Conservation (phyloP, 176 grass and related monocot genomes). For the Bromus sterilis region DNA sequence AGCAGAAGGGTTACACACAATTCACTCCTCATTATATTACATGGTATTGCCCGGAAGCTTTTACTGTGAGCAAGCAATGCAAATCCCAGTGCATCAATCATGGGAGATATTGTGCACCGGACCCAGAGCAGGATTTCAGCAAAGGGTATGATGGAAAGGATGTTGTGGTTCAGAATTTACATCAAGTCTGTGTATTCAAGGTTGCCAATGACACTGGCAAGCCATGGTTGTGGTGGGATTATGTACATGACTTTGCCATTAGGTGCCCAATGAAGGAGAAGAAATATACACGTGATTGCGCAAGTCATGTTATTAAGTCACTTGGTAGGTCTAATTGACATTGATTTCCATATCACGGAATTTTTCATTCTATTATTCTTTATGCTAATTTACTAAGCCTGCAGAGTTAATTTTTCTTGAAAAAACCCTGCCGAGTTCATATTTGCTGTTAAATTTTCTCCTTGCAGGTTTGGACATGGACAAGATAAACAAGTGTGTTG, state of each 20-base stretch:
- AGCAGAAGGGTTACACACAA: constrained; percentile 79
- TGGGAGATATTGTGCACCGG: constrained; percentile 86
- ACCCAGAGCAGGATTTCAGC: constrained; percentile 90
- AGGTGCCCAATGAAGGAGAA: constrained; percentile 93
- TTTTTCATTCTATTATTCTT: constrained; percentile 6
- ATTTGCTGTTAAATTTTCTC: neutral
- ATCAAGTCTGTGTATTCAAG: constrained; percentile 76
- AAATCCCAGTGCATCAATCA: constrained; percentile 89
- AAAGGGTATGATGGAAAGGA: constrained; percentile 81
- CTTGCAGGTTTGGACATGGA: constrained; percentile 56
- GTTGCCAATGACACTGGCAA: constrained; percentile 71
- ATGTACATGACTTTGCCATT: constrained; percentile 84
- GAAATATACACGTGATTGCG: constrained; percentile 71
- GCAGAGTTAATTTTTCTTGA: neutral
- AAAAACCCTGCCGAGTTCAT: neutral
- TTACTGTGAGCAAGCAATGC: constrained; percentile 74
- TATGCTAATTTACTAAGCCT: neutral
- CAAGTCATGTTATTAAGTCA: constrained; percentile 61
- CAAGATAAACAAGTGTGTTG: constrained; percentile 72
- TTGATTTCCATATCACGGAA: neutral
- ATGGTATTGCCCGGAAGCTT: constrained; percentile 85
- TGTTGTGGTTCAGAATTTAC: constrained; percentile 75
- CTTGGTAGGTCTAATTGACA: constrained; percentile 46
- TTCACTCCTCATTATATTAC: constrained; percentile 95
- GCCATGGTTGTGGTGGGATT: constrained; percentile 98